Conservation (phyloP, 495 filamentous ascomycete species). For the Hypoxylon lenormandii region DNA sequence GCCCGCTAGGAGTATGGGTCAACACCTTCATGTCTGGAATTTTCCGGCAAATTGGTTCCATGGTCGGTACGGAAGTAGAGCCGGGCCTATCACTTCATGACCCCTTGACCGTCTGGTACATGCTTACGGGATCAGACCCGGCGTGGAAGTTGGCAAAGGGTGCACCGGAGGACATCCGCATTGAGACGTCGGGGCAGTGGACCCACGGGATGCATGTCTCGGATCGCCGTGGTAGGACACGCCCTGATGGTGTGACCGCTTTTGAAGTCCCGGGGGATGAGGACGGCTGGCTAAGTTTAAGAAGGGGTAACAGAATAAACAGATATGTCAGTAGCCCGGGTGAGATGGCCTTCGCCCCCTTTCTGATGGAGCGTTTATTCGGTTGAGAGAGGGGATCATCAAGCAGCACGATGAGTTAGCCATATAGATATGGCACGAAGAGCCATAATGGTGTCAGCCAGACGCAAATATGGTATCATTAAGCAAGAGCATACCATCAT, state of each 20-base stretch:
- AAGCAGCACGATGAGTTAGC: constrained; percentile 18
- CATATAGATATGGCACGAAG: constrained; percentile 42
- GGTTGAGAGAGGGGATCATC: constrained; percentile 37
- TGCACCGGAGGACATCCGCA: constrained; percentile 76
- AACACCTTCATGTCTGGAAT: constrained; percentile 79
- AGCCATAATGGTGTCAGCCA: constrained; percentile 44
- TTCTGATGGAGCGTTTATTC: constrained; percentile 64
- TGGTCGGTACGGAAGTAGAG: constrained; percentile 64
- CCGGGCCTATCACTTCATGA: constrained; percentile 83
- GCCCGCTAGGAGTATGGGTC: constrained; percentile 86
- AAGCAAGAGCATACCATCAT: constrained; percentile 49
- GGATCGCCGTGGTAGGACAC: constrained; percentile 75
- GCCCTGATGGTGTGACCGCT: constrained; percentile 65
- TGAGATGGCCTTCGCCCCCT: constrained; percentile 62
- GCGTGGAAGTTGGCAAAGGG: constrained; percentile 61
- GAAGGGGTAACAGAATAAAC: constrained; percentile 80
- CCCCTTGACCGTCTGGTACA: constrained; percentile 88
- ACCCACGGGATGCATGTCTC: constrained; percentile 89
- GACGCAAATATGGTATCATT: constrained; percentile 51
- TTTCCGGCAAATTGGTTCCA: constrained; percentile 78
- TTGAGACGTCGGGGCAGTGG: constrained; percentile 93
- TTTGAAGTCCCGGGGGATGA: constrained; percentile 70
- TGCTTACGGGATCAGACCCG: constrained; percentile 68
- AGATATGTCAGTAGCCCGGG: constrained; percentile 73
- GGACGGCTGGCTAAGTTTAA: constrained; percentile 76